Base-by-base conservation (phyloP, 2,329 filamentous ascomycete genomes). In the Penicillium decumbens region DNA sequence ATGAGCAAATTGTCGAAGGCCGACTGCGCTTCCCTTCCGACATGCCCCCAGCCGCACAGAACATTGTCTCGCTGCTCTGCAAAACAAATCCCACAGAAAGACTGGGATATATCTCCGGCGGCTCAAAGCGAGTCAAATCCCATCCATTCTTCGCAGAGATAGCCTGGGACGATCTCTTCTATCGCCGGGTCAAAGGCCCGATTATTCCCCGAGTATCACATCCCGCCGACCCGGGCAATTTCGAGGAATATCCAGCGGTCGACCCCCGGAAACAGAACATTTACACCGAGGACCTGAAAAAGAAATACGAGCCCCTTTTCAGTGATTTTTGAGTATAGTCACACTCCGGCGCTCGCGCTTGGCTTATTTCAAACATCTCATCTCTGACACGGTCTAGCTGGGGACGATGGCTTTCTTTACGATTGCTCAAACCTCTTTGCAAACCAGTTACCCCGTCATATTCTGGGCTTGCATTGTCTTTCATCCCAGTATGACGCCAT, bases 1-100 rank as follows among this genome's bases (percentile, higher is more conserved):
- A 85, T 64, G 82, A 85, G 65, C 81, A 81, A 63, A 85, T 85
- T 55, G 80, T 85, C 12, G 79, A 82, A 65, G 82, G 82, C 50
- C 79, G 75, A 51, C 68, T 85, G 35, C 79, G 80, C 50, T 85
- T 80, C 61, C 82, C 82, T 6, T 74, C 74, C 7, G 76, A 77
- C 54, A 82, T 84, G 77, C 76, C 78, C 1, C 61, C 75, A 3
- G 75, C 80, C 24, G 81, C 82, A 2, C 78, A 80, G 53, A 78
- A 83, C 60, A 77, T 85, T 42, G 82, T 85, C 58, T 76, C 76
- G 6, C 74, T 77, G 20, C 75, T 85, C 23, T 85, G 82, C 71
- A 82, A 80, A 47, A 81, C 82, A 24, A 82, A 83, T 60, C 80
- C 80, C 1, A 78, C 77, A 7, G 82, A 84, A 65, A 76, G 82